These are phyloP conservation scores for Ceratocystis harringtonii DNA, from an alignment of 2,329 filamentous ascomycete genomes.

Conservation along the genomic window DNA sequence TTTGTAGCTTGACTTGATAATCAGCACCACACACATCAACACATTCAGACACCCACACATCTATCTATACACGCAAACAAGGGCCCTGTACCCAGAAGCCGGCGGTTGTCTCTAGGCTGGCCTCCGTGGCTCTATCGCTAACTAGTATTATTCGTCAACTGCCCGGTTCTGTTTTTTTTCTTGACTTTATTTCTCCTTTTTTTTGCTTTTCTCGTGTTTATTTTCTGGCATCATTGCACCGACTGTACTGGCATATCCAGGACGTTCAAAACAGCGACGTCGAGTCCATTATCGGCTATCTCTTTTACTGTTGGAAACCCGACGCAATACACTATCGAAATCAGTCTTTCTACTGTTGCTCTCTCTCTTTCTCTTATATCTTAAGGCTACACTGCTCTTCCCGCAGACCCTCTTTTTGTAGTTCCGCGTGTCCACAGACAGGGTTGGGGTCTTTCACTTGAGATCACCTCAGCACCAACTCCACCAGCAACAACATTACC, in stretches of 20 bases:
- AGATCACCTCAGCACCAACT: background rate
- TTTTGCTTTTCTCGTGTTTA: background rate
- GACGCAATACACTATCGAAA: too few species aligned
- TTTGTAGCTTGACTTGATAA: background rate
- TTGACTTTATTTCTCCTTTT: background rate
- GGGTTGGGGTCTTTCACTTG: too few species aligned
- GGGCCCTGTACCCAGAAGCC: background rate
- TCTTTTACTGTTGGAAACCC: too few species aligned
- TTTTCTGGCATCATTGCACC: background rate
- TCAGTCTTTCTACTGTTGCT: background rate
- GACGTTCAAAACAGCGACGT: too few species aligned
- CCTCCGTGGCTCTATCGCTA: background rate
- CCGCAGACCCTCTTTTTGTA: background rate
- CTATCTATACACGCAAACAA: background rate
- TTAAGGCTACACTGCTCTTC: background rate
- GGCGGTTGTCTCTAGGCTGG: background rate
- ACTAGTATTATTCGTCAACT: conserved; percentile 2
- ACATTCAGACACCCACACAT: too few species aligned
- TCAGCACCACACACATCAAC: too few species aligned
- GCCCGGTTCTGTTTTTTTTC: background rate
- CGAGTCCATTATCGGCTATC: too few species aligned
- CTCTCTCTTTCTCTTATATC: background rate
- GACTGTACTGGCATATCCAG: too few species aligned
- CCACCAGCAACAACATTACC: background rate
- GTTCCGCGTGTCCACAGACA: background rate